Base-by-base conservation (phyloP, 1,284 basidiomycete species). In the Rhodotorula sp. region DNA sequence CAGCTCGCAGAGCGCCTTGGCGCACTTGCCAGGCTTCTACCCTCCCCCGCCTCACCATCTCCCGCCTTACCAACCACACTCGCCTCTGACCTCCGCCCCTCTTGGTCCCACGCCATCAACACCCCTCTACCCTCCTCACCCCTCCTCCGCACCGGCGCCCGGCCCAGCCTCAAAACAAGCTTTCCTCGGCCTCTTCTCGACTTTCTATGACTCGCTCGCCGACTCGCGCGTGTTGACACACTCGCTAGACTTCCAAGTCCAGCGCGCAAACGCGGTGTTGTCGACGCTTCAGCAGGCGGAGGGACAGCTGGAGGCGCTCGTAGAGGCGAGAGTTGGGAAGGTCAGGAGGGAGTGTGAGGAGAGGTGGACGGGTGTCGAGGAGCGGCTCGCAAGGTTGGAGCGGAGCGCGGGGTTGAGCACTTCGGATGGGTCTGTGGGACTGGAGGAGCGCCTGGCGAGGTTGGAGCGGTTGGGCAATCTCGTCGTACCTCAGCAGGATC, bases 141-240 rank as follows among this genome's bases (percentile, higher is more conserved):
- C 26, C 88, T 88, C 2, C 88, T 86, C 75, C 90, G 90, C 0
- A 91, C 91, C 81, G 84, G 92, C 26, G 88, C 87, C 0, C 82
- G 92, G 79, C 13, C n/a, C 56, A 5, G 22, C 62, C 5, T 59
- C 63, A 2, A 77, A 75, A 58, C 63, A 65, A 13, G 71, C 75
- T 28, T 77, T 77, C 69, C 60, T 77, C 24, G 58, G 65, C 24
- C 67, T 76, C 40, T 76, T 77, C 51, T 73, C 73, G 15, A 74
- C 70, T 28, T 77, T 76, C 47, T 77, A 74, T 64, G 76, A 77
- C 62, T 72, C 76, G 28, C 65, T 77, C 34, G 44, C 64, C n/a
- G 75, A 77, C 53, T 70, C 67, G 15, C 62, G 69, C 52, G 66
- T 75, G 11, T 60, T 77, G 16, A 65, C 71, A 34, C 53, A 56